A percentile compares a stretch with the other conserved stretches of the same genome.
phyloP scores from a whole-genome alignment of 768 basidiomycete genomes.

The Rhizopogon sp. region DNA sequence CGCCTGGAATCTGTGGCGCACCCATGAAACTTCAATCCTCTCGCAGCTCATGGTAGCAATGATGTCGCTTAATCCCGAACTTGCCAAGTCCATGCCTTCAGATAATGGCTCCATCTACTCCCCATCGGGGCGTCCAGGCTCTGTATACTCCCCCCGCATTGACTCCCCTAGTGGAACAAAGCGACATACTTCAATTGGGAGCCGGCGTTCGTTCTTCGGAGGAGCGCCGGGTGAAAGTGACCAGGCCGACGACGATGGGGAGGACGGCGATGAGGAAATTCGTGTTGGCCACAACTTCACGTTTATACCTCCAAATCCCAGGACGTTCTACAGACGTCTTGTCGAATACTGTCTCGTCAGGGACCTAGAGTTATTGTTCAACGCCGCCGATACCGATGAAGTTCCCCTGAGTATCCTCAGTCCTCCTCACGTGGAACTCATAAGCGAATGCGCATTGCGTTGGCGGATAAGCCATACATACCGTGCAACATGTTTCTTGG shows the following conservation, averaged over 20 bases:
- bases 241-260: slow-evolving; percentile 29
- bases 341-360: slow-evolving; percentile 76
- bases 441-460: slow-evolving; percentile 82
- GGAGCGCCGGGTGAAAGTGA: slow-evolving; percentile 24
- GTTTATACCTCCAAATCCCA: slow-evolving; percentile 86
- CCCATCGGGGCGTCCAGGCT: slow-evolving; percentile 42
- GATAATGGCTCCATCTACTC: slow-evolving; percentile 31
- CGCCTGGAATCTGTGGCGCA: slow-evolving; percentile 82
- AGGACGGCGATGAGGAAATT: slow-evolving; percentile 60
- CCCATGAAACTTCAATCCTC: slow-evolving; percentile 74
- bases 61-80: slow-evolving; percentile 80
- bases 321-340: slow-evolving; percentile 79
- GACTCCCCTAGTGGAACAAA: slow-evolving; percentile 23
- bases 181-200: slow-evolving; percentile 60
- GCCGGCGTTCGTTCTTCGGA: slow-evolving; percentile 55
- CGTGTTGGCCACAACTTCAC: slow-evolving; percentile 77
- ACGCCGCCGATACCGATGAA: slow-evolving; percentile 89
- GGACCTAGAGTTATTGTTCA: slow-evolving; percentile 87
- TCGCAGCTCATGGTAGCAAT: slow-evolving; percentile 87
- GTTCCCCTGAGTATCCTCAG: slow-evolving; percentile 92
- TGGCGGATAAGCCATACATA: slow-evolving; percentile 87
- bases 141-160: slow-evolving; percentile 39
- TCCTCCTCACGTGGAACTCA: slow-evolving; percentile 67
- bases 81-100: slow-evolving; percentile 71
- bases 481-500: slow-evolving; percentile 75